Evolutionary conservation across 257 asterid genomes (phyloP).

Genomic region (Solanum medicagineum): DNA sequence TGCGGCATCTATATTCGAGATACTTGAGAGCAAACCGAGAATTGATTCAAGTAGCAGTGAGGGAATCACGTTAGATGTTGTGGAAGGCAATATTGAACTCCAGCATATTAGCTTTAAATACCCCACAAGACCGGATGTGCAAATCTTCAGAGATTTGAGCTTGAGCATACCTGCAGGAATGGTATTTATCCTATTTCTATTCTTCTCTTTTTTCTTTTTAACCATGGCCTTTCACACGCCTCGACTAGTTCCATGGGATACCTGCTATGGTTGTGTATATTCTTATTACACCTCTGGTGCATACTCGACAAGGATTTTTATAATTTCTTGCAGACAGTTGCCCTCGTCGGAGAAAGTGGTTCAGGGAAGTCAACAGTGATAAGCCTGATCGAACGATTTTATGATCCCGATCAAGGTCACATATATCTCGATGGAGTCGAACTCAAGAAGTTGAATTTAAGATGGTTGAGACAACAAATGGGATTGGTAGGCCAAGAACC

Average conservation of each 20-base stretch:
- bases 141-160: conserved; percentile 42
- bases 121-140: conserved; percentile 54
- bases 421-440: conserved; percentile 10
- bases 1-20: conserved; percentile 44
- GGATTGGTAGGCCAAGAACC: conserved; percentile 17
- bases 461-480: conserved; percentile 18
- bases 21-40: conserved; percentile 37
- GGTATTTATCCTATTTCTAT: conserved; percentile 15
- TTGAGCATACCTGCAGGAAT: conserved; percentile 33
- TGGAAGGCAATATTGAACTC: conserved; percentile 49
- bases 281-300: neutral
- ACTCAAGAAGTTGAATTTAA: conserved; percentile 1
- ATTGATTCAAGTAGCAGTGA: conserved; percentile 32
- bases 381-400: conserved; percentile 10
- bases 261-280: neutral
- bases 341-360: conserved; percentile 35
- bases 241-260: neutral
- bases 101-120: conserved; percentile 43
- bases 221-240: neutral
- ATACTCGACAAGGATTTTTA: neutral
- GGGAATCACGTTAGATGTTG: conserved; percentile 20
- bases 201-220: neutral
- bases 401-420: conserved; percentile 4
- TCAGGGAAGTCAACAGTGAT: conserved; percentile 30
- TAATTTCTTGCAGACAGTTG: conserved; percentile 12